Evolutionary conservation across 2,329 filamentous ascomycete genomes (phyloP), one percentile per base, ranked within the genome.

Genomic region (Mycogone perniciosa): DNA sequence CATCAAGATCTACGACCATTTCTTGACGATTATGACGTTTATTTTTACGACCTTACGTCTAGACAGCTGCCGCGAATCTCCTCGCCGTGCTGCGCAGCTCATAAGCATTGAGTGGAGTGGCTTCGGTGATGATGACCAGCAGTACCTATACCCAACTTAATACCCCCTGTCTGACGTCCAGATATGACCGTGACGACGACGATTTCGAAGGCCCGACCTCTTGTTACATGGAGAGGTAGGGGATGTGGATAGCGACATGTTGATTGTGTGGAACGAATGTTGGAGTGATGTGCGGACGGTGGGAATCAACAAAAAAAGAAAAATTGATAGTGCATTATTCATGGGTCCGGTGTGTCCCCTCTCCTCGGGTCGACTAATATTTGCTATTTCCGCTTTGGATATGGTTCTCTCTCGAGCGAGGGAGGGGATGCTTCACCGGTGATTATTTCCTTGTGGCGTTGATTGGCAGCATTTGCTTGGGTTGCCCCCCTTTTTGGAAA

Each of bases 11-110:
- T 62, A 65, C 59, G 63, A 67, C 62, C 61, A 66, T 59, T 65
- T 64, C 65, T 68, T 72, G 69, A 72, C 68, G 69, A 72, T 70
- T 66, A 71, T 67, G 68, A 71, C 67, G 67, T 66, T 70, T 70
- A 54, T 51, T 70, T 67, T 72, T 65, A 72, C 66, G 70, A 72
- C 66, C 45, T 70, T 65, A 72, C 66, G 69, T 72, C 69, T 71
- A 72, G 70, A 72, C 68, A 71, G 67, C 66, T 65, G 66, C 62
- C 64, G 62, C 62, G 59, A 62, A 66, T 60, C 60, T 55, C 56
- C 57, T 61, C 56, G 56, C 57, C 56, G 61, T 58, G 57, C 61
- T 62, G 62, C 62, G 56, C 58, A 58, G 58, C 56, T 54, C 57
- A 57, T 56, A 60, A 59, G 62, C 63, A 52, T 60, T 59, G 60